Percentiles rank a stretch among this genome's conserved stretches.
Conservation (phyloP, 2,329 filamentous ascomycete species). For the Dactylellina leptospora region DNA sequence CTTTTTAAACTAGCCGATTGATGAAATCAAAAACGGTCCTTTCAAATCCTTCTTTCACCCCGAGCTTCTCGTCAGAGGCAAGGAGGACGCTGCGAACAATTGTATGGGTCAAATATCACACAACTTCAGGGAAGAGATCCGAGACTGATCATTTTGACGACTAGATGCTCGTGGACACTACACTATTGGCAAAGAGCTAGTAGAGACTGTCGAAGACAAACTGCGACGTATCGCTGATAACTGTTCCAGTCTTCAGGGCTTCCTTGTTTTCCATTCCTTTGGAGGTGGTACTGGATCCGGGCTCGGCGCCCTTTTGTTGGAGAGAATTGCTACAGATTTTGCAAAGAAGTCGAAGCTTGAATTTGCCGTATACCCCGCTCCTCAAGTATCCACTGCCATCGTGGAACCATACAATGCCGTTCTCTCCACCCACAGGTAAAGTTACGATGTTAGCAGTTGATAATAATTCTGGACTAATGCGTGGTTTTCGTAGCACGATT, state of each 20-base stretch:
- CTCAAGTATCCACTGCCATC: conserved; percentile 72
- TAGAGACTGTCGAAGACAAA: conserved; percentile 71
- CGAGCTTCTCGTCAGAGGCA: conserved; percentile 72
- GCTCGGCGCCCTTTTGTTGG: conserved; percentile 72
- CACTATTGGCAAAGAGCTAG: conserved; percentile 73
- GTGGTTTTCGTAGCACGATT: conserved; percentile 64
- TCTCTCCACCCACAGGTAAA: conserved; percentile 63
- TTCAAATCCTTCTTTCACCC: conserved; percentile 74
- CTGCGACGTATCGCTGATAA: conserved; percentile 74
- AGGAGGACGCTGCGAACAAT: conserved; percentile 75
- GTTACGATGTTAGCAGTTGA: background rate
- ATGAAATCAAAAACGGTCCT: conserved; percentile 72
- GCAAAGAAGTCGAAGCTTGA: conserved; percentile 75
- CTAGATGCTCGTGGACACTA: conserved; percentile 73
- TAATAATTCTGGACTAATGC: background rate
- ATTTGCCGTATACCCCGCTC: conserved; percentile 72
- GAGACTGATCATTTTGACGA: background rate
- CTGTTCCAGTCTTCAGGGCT: conserved; percentile 72
- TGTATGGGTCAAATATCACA: conserved; percentile 62
- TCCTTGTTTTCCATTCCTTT: conserved; percentile 75
- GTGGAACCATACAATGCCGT: conserved; percentile 75
- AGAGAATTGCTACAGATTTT: conserved; percentile 72
- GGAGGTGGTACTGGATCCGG: conserved; percentile 74
- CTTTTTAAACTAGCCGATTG: conserved; percentile 65
- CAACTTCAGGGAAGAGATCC: background rate